Percentiles rank a stretch among this genome's conserved stretches.
phyloP scores from a whole-genome alignment of 2,329 filamentous ascomycete species.

The Coniella vitis region DNA sequence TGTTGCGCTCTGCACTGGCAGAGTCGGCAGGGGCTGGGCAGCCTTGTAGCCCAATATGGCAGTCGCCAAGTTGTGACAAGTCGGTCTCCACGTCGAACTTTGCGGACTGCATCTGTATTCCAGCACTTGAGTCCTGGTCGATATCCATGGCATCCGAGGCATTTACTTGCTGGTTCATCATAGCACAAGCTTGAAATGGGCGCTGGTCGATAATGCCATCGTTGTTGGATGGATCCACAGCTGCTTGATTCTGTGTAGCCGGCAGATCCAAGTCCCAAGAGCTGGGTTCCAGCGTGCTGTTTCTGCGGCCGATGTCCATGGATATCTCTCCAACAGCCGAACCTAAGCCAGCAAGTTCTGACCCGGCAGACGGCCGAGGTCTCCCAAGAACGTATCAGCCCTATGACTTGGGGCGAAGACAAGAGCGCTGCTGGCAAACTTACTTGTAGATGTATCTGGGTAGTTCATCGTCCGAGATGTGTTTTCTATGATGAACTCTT shows the following conservation, averaged over 20 bases:
- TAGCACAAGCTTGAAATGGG: not conserved
- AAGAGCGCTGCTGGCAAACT: conserved; percentile 3
- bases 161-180: conserved; percentile 4
- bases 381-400: not conserved
- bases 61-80: not conserved
- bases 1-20: not conserved
- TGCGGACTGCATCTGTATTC: not conserved
- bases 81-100: not conserved
- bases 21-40: not conserved
- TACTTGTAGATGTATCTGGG: conserved; percentile 27
- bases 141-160: not conserved
- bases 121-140: not conserved
- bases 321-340: conserved; percentile 2
- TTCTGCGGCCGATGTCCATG: not conserved
- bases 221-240: not conserved
- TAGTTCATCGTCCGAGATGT: conserved; percentile 31
- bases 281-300: not conserved
- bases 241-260: not conserved
- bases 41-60: not conserved
- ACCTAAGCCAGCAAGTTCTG: conserved; percentile 16
- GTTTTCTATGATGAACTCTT: conserved; percentile 51
- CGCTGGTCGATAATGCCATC: not conserved
- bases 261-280: conserved; percentile 2
- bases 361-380: not conserved
- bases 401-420: not conserved